phyloP scores from a whole-genome alignment of 2,329 filamentous ascomycete species.

The Zymoseptoria crescenta region DNA sequence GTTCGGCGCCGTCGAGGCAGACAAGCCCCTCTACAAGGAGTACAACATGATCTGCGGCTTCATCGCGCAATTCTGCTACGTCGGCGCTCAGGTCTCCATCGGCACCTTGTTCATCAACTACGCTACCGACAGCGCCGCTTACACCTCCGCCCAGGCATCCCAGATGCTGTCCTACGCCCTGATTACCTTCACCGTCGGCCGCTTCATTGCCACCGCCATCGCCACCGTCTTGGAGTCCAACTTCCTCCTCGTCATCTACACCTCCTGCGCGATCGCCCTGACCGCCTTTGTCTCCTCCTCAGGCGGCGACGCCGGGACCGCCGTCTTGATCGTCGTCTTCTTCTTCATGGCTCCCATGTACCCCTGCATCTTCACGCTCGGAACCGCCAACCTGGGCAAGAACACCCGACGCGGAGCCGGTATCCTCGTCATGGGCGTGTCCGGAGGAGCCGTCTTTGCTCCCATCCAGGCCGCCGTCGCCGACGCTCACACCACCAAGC shows the following conservation, averaged over 20 bases:
- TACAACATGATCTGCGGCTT: constrained; percentile 35
- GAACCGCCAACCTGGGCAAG: constrained; percentile 33
- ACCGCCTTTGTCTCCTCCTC: constrained; percentile 30
- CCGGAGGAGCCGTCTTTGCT: constrained; percentile 29
- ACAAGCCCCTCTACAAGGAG: constrained; percentile 32
- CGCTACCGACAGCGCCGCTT: constrained; percentile 28
- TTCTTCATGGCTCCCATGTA: constrained; percentile 35
- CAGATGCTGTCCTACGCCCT: constrained; percentile 31
- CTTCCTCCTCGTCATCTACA: constrained; percentile 30
- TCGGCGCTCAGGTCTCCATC: constrained; percentile 32
- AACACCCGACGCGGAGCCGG: constrained; percentile 35
- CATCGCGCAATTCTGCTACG: constrained; percentile 28
- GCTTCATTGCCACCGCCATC: constrained; percentile 33
- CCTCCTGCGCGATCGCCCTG: constrained; percentile 27
- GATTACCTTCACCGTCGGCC: constrained; percentile 33
- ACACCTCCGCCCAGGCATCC: constrained; percentile 25
- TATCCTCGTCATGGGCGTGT: constrained; percentile 35
- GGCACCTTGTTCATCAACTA: constrained; percentile 36
- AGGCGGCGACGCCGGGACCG: constrained; percentile 26
- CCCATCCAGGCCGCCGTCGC: constrained; percentile 34
- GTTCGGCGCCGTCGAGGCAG: constrained; percentile 26
- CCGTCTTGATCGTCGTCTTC: constrained; percentile 31
- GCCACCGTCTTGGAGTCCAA: constrained; percentile 31
- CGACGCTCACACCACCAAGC: constrained; percentile 33
- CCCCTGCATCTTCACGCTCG: constrained; percentile 34